Conservation (phyloP, 306 rosid genomes). For the Cucumis melo region DNA sequence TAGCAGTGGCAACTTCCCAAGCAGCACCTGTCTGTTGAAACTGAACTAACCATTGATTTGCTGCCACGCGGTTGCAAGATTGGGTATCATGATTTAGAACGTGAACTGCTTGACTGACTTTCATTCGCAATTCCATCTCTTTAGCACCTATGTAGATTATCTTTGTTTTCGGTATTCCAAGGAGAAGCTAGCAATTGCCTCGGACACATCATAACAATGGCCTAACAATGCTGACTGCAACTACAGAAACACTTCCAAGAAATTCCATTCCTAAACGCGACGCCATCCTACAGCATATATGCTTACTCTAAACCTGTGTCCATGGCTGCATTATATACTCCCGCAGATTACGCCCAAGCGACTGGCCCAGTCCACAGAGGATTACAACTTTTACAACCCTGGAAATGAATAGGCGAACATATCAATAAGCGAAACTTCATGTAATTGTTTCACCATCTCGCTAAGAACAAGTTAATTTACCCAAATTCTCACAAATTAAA, state of each 20-base stretch:
- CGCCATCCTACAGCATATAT: not conserved
- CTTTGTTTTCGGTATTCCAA: not conserved
- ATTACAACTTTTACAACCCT: slow-evolving; percentile 2
- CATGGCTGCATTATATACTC: not conserved
- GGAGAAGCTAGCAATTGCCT: not conserved
- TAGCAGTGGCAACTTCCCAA: slow-evolving; percentile 90
- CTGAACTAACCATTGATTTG: slow-evolving; percentile 97
- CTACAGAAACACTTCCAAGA: not conserved
- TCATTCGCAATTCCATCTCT: slow-evolving; percentile 59
- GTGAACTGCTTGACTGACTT: slow-evolving; percentile 85
- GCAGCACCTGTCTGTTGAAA: slow-evolving; percentile 93
- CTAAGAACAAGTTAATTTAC: not conserved
- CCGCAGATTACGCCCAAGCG: not conserved
- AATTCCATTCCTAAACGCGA: not conserved
- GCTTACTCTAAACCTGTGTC: not conserved
- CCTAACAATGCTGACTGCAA: not conserved
- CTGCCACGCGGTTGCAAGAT: slow-evolving; percentile 96
- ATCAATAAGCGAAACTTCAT: not conserved
- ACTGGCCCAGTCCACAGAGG: slow-evolving; percentile 4
- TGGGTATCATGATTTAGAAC: slow-evolving; percentile 81
- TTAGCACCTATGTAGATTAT: not conserved
- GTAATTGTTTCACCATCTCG: not conserved
- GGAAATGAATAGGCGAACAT: not conserved
- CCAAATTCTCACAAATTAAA: not conserved
- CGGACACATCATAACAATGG: not conserved